Percentiles rank a stretch among this genome's conserved stretches.
These are phyloP conservation scores for Gastrodia elata DNA, from an alignment of 106 monocot species.

Conservation along the genomic window DNA sequence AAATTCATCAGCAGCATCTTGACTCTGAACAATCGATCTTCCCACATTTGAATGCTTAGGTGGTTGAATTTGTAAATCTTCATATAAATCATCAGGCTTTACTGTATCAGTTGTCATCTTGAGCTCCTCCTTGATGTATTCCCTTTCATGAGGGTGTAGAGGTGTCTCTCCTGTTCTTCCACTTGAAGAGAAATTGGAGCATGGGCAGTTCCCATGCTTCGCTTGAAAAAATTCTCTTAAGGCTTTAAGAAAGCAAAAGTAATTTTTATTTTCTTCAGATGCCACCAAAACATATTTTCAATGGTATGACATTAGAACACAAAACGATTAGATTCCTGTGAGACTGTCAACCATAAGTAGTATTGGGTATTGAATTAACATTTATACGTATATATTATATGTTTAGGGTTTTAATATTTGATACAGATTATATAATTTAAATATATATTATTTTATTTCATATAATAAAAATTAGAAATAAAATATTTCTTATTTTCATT, in stretches of 20 bases:
- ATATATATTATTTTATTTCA: too few species aligned
- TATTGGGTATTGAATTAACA: neutral
- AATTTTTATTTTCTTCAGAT: too few species aligned
- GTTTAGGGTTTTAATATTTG: too few species aligned
- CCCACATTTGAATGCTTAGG: conserved; percentile 18
- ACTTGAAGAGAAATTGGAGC: conserved; percentile 50
- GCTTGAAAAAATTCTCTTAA: conserved; percentile 81
- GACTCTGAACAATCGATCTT: conserved; percentile 65
- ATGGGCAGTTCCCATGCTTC: conserved; percentile 35
- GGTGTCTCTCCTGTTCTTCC: conserved; percentile 40
- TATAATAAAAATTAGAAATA: too few species aligned
- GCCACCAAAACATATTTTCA: too few species aligned
- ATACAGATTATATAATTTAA: too few species aligned
- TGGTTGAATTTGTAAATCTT: conserved; percentile 21
- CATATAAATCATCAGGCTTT: conserved; percentile 18
- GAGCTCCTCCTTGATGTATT: conserved; percentile 44
- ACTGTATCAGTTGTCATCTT: conserved; percentile 14
- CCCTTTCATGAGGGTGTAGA: conserved; percentile 23
- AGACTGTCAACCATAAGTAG: too few species aligned
- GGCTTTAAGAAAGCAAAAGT: conserved; percentile 31
- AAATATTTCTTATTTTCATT: too few species aligned
- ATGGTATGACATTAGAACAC: too few species aligned
- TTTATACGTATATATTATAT: too few species aligned
- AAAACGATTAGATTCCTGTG: too few species aligned
- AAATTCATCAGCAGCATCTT: conserved; percentile 84